These are phyloP conservation scores for Phlebopus sp. DNA, from an alignment of 1,284 basidiomycete genomes.

Conservation along the genomic window DNA sequence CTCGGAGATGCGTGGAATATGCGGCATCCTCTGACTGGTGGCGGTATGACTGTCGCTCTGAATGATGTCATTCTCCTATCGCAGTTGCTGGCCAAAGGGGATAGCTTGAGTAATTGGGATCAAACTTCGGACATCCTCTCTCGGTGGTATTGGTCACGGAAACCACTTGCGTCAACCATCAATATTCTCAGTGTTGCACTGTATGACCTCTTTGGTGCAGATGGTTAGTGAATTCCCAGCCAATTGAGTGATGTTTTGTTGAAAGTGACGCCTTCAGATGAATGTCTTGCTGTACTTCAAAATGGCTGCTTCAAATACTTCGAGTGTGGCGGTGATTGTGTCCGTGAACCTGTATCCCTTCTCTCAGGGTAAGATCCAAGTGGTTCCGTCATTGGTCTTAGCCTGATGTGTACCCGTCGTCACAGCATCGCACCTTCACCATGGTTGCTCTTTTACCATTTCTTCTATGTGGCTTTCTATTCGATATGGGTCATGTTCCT, in stretches of 20 bases:
- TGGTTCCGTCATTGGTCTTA: background rate
- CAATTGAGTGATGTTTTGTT: background rate
- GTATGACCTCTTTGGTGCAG: slow-evolving; percentile 89
- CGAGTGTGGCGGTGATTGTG: slow-evolving; percentile 86
- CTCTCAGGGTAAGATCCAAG: slow-evolving; percentile 66
- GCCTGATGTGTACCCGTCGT: slow-evolving; percentile 17
- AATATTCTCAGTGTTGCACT: slow-evolving; percentile 90
- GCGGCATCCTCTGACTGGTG: slow-evolving; percentile 97
- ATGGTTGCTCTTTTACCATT: slow-evolving; percentile 81
- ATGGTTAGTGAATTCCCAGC: slow-evolving; percentile 51
- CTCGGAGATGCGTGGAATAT: slow-evolving; percentile 99
- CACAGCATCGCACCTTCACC: slow-evolving; percentile 71
- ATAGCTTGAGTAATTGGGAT: slow-evolving; percentile 61
- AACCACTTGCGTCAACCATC: slow-evolving; percentile 77
- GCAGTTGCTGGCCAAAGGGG: slow-evolving; percentile 52
- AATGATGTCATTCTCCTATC: slow-evolving; percentile 79
- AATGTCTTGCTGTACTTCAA: slow-evolving; percentile 78
- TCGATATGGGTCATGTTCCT: slow-evolving; percentile 86
- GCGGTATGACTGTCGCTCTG: slow-evolving; percentile 93
- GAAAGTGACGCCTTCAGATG: slow-evolving; percentile 47
- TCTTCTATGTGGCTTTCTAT: slow-evolving; percentile 95
- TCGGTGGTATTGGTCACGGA: slow-evolving; percentile 84
- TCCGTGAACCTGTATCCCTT: slow-evolving; percentile 86
- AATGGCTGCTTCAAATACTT: slow-evolving; percentile 98
- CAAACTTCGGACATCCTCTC: slow-evolving; percentile 56